These are phyloP conservation scores for Colletotrichum plurivorum DNA, from an alignment of 2,329 filamentous ascomycete species.

Conservation along the genomic window DNA sequence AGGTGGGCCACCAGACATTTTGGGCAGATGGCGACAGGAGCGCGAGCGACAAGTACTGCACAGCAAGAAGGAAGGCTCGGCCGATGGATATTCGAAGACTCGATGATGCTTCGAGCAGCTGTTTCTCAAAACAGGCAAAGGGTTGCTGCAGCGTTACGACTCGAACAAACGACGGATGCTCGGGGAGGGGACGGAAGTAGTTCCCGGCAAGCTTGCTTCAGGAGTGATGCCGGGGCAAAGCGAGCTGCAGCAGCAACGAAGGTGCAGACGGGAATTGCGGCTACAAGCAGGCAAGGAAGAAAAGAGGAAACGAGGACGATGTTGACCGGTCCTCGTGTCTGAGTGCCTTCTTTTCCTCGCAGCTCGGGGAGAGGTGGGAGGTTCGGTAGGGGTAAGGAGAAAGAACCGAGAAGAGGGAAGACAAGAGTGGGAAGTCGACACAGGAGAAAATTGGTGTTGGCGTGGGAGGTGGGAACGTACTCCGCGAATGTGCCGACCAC, in stretches of 20 bases:
- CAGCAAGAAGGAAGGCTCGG: constrained; percentile 29
- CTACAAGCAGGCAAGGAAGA: constrained; percentile 34
- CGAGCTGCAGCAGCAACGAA: constrained; percentile 39
- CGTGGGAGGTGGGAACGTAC: constrained; percentile 41
- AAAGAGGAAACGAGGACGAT: constrained; percentile 35
- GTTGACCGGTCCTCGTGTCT: constrained; percentile 33
- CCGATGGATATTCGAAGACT: constrained; percentile 23
- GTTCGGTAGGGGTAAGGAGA: constrained; percentile 38
- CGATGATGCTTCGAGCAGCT: constrained; percentile 31
- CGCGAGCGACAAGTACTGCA: constrained; percentile 39
- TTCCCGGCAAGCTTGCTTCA: constrained; percentile 42
- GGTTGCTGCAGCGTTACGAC: constrained; percentile 36
- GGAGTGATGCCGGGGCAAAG: constrained; percentile 39
- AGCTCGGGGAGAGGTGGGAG: constrained; percentile 37
- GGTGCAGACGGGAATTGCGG: constrained; percentile 31
- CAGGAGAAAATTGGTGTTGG: constrained; percentile 41
- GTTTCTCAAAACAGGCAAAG: constrained; percentile 18
- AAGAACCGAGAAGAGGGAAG: constrained; percentile 42
- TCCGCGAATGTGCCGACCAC: constrained; percentile 19
- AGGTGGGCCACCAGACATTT: constrained; percentile 58
- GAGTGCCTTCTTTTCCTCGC: constrained; percentile 40
- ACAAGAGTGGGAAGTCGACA: constrained; percentile 46
- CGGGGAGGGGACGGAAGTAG: constrained; percentile 39
- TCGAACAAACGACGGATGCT: constrained; percentile 40
- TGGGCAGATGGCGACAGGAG: constrained; percentile 43